phyloP scores from a whole-genome alignment of 2,329 filamentous ascomycete genomes.

The Claviceps cyperi region DNA sequence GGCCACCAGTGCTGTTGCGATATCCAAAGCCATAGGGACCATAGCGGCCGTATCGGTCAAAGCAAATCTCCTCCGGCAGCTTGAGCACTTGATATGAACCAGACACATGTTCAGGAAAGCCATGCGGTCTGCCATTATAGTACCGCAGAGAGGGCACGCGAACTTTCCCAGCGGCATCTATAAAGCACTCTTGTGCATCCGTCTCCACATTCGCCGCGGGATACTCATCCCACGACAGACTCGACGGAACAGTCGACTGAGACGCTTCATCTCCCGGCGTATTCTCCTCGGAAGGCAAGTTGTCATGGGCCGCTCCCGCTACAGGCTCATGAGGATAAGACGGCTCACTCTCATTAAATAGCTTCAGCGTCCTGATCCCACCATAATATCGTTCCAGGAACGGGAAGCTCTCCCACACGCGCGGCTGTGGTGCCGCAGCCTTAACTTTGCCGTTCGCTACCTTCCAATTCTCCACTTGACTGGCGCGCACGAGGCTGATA shows the following conservation, averaged over 20 bases:
- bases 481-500: constrained; percentile 57
- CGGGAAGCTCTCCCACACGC: constrained; percentile 69
- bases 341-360: constrained; percentile 51
- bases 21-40: constrained; percentile 88
- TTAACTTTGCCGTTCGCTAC: constrained; percentile 37
- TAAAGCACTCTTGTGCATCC: constrained; percentile 58
- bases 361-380: constrained; percentile 59
- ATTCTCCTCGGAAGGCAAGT: constrained; percentile 6
- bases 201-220: constrained; percentile 26
- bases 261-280: constrained; percentile 7
- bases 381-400: constrained; percentile 85
- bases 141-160: constrained; percentile 56
- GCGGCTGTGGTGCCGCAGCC: constrained; percentile 42
- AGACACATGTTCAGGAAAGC: constrained; percentile 71
- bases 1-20: constrained; percentile 60
- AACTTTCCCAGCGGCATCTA: constrained; percentile 53
- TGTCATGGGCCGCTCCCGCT: constrained; percentile 2
- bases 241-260: constrained; percentile 7
- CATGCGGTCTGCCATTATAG: constrained; percentile 63
- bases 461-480: constrained; percentile 51
- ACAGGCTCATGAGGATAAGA: constrained; percentile 64
- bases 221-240: constrained; percentile 22
- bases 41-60: constrained; percentile 77
- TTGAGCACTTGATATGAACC: constrained; percentile 77
- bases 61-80: constrained; percentile 75